phyloP scores from a whole-genome alignment of 768 basidiomycete species.

The Melanogaster broomeanus region DNA sequence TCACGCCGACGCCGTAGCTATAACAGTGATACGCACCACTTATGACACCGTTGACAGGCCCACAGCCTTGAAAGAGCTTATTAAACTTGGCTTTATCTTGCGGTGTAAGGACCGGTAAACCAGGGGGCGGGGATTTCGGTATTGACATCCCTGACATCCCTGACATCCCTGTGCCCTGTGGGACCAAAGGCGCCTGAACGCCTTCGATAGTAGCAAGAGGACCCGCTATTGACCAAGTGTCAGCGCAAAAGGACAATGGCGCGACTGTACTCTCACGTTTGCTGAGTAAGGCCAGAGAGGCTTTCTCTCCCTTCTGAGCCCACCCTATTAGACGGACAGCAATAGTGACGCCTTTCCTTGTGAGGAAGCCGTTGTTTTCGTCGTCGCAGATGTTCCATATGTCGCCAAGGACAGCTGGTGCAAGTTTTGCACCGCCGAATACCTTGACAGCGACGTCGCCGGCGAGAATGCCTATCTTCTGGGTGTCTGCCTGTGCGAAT shows the following conservation, averaged over 20 bases:
- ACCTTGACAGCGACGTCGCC: constrained; percentile 90
- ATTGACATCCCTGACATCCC: constrained; percentile 53
- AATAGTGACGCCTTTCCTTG: constrained; percentile 82
- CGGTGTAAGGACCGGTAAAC: constrained; percentile 67
- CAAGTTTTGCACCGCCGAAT: constrained; percentile 81
- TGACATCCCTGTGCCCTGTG: constrained; percentile 57
- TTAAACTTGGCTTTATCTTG: constrained; percentile 87
- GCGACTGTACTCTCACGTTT: constrained; percentile 58
- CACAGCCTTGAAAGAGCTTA: constrained; percentile 70
- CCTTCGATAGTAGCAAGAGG: constrained; percentile 83
- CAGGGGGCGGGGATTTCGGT: constrained; percentile 59
- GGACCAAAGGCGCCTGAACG: constrained; percentile 47
- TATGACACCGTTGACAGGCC: constrained; percentile 75
- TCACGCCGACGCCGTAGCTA: neutral
- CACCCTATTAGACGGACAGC: constrained; percentile 92
- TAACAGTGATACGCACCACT: constrained; percentile 51
- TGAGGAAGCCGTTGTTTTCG: constrained; percentile 91
- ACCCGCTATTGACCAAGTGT: constrained; percentile 57
- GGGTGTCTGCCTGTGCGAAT: constrained; percentile 70
- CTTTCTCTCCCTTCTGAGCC: constrained; percentile 83
- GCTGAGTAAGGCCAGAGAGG: constrained; percentile 59
- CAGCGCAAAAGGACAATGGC: constrained; percentile 4
- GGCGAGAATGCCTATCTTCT: constrained; percentile 81
- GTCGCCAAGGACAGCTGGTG: constrained; percentile 79
- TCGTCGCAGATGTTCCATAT: constrained; percentile 94